These are phyloP conservation scores for Citrus australasica DNA, from an alignment of 345 rosid genomes.

Conservation along the genomic window DNA sequence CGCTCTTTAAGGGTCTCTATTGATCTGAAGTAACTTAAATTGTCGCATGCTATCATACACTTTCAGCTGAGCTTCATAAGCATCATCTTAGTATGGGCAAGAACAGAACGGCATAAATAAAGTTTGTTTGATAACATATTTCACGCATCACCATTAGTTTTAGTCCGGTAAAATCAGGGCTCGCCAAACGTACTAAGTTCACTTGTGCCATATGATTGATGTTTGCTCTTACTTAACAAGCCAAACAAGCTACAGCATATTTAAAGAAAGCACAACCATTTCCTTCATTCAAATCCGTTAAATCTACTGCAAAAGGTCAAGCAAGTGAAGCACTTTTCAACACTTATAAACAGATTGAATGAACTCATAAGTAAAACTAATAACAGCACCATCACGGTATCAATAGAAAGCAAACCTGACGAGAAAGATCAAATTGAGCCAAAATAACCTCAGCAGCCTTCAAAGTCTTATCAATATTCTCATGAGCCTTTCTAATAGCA, in stretches of 20 bases:
- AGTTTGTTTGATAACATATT: neutral
- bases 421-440: constrained; percentile 74
- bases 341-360: neutral
- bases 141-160: neutral
- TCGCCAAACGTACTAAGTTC: neutral
- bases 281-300: neutral
- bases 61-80: neutral
- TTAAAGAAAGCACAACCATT: neutral
- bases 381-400: no score
- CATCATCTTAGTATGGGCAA: neutral
- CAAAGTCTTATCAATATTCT: constrained; percentile 90
- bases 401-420: constrained; percentile 57
- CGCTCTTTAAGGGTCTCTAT: neutral
- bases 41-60: neutral
- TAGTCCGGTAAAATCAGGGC: neutral
- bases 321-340: neutral
- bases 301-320: neutral
- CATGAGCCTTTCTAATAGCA: constrained; percentile 93
- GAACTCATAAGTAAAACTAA: neutral
- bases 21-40: neutral
- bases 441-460: constrained; percentile 83
- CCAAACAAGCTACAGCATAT: neutral
- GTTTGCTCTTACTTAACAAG: neutral
- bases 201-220: neutral
- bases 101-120: neutral